Evolutionary conservation across 192 early-diverging fungal genomes (phyloP).

Genomic region (Podila minutissima): DNA sequence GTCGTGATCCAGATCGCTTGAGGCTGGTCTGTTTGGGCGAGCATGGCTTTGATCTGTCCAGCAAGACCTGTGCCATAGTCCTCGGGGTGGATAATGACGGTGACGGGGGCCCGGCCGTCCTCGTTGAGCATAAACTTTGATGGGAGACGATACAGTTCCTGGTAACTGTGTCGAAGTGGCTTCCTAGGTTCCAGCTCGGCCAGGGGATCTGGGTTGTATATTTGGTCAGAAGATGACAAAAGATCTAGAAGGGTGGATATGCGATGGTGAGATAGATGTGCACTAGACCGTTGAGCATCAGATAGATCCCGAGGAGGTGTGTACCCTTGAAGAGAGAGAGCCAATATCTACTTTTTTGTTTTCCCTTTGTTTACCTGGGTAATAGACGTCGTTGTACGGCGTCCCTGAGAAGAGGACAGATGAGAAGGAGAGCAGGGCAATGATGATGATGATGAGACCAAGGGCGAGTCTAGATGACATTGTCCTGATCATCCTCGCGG

Average conservation of each 20-base stretch:
- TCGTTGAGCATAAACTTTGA: slow-evolving; percentile 51
- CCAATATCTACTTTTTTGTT: neutral
- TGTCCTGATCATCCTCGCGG: slow-evolving; percentile 13
- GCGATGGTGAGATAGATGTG: neutral
- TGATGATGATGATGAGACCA: slow-evolving; percentile 30
- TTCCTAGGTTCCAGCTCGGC: slow-evolving; percentile 48
- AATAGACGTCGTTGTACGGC: slow-evolving; percentile 45
- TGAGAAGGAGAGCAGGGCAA: slow-evolving; percentile 33
- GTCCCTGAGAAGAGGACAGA: slow-evolving; percentile 44
- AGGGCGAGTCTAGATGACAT: slow-evolving; percentile 29
- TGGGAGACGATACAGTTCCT: slow-evolving; percentile 40
- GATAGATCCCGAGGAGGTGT: no score
- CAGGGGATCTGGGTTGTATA: slow-evolving; percentile 45
- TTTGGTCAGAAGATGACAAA: slow-evolving; percentile 20
- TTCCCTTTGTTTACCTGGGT: slow-evolving; percentile 24
- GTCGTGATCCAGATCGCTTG: slow-evolving; percentile 52
- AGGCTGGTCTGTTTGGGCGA: slow-evolving; percentile 49
- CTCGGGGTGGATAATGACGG: slow-evolving; percentile 47
- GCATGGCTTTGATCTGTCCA: slow-evolving; percentile 47
- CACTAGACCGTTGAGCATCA: no score
- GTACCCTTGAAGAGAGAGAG: no score
- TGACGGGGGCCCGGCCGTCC: slow-evolving; percentile 42
- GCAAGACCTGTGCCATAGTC: slow-evolving; percentile 35
- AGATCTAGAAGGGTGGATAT: slow-evolving; percentile 8
- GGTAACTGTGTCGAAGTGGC: slow-evolving; percentile 45